These are phyloP conservation scores for Tetrastigma voinierianum DNA, from an alignment of 164 flowering plant genomes.

Conservation along the genomic window DNA sequence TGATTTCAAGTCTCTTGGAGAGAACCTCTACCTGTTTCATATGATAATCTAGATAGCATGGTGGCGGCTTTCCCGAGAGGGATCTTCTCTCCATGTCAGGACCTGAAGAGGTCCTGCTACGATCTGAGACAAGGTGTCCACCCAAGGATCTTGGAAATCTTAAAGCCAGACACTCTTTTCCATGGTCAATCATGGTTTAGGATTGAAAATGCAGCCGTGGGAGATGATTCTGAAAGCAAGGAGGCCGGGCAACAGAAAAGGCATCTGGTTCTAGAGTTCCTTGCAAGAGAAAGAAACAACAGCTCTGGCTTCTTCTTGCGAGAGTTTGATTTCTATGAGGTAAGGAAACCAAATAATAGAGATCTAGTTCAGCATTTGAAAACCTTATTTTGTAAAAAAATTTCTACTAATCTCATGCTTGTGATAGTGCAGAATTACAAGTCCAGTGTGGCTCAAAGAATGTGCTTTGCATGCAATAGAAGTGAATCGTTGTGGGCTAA, in stretches of 20 bases:
- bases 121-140: conserved; percentile 1
- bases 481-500: conserved; percentile 29
- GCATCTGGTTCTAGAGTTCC: conserved; percentile 22
- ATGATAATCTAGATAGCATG: conserved; percentile 1
- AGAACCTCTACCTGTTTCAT: conserved; percentile 10
- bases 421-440: conserved; percentile 26
- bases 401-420: background rate
- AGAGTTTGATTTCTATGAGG: conserved; percentile 39
- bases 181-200: conserved; percentile 17
- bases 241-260: conserved; percentile 1
- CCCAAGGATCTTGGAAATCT: conserved; percentile 26
- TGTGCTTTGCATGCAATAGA: conserved; percentile 38
- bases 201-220: background rate
- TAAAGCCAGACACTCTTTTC: conserved; percentile 30
- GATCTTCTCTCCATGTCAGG: background rate
- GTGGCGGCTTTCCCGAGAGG: background rate
- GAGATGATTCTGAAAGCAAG: background rate
- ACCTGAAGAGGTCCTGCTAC: background rate
- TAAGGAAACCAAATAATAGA: conserved; percentile 14
- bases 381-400: background rate
- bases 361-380: no score
- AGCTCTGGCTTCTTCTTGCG: conserved; percentile 33
- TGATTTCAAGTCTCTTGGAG: conserved; percentile 14
- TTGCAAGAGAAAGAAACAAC: conserved; percentile 21
- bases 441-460: conserved; percentile 12